Evolutionary conservation across 2,329 filamentous ascomycete species (phyloP).

Genomic region (Penicillium sp.): DNA sequence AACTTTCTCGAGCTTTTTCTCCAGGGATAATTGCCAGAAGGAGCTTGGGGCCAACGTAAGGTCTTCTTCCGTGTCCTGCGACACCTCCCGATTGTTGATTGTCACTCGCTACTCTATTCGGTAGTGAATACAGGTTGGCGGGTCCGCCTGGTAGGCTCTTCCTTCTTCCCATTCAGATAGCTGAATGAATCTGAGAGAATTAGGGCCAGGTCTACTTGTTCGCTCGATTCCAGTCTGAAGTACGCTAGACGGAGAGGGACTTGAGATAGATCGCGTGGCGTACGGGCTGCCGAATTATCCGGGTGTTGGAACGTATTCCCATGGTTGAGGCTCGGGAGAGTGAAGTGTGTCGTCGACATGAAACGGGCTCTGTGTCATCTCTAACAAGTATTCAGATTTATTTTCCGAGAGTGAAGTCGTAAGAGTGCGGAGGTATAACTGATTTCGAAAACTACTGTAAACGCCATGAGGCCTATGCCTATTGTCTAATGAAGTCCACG

Average conservation of each 20-base stretch:
- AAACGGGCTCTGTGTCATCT: background rate
- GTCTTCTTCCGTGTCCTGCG: slow-evolving; percentile 4
- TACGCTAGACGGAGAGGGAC: slow-evolving; percentile 3
- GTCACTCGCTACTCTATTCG: slow-evolving; percentile 12
- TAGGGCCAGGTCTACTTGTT: background rate
- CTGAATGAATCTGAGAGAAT: slow-evolving; percentile 2
- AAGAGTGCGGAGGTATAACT: no score
- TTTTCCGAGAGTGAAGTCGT: no score
- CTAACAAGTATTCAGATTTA: background rate
- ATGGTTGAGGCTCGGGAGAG: background rate
- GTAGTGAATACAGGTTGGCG: slow-evolving; percentile 9
- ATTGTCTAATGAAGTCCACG: no score
- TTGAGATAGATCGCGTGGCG: slow-evolving; percentile 1
- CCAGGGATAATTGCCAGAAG: background rate
- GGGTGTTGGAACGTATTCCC: no score
- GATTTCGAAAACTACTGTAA: no score
- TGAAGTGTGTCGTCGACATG: background rate
- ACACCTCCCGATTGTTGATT: slow-evolving; percentile 5
- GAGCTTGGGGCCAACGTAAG: slow-evolving; percentile 4
- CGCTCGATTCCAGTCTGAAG: slow-evolving; percentile 1
- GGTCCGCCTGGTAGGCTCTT: slow-evolving; percentile 7
- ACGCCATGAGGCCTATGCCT: no score
- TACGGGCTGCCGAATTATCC: background rate
- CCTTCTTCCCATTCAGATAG: slow-evolving; percentile 8
- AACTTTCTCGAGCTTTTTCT: slow-evolving; percentile 4